Percentiles rank a stretch among this genome's conserved stretches.
phyloP scores from a whole-genome alignment of 176 grass and related monocot species.

The Stipa capillata region DNA sequence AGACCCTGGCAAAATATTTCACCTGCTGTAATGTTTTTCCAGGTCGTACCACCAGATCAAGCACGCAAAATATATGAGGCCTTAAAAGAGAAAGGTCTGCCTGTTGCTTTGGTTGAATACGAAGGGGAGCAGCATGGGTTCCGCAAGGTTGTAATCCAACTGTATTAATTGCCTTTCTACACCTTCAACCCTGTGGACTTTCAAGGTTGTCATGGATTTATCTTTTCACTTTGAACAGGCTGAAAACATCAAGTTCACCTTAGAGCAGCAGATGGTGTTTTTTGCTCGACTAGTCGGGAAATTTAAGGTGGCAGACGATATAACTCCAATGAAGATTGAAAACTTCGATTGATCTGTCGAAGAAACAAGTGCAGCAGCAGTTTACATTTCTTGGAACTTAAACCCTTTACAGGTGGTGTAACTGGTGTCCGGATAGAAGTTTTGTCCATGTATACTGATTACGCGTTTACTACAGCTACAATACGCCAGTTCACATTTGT shows the following conservation, averaged over 20 bases:
- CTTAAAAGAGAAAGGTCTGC: constrained; percentile 74
- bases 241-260: constrained; percentile 87
- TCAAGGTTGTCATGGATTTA: background rate
- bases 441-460: background rate
- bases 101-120: constrained; percentile 94
- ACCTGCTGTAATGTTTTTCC: background rate
- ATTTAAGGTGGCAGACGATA: constrained; percentile 73
- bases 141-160: constrained; percentile 48
- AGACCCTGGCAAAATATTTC: background rate
- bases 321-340: constrained; percentile 79
- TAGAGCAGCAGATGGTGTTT: constrained; percentile 93
- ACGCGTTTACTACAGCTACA: background rate
- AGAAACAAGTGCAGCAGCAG: background rate
- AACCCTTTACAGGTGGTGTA: background rate
- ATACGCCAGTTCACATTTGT: background rate
- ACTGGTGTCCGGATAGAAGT: background rate
- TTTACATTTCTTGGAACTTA: background rate
- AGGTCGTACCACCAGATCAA: constrained; percentile 83
- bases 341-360: constrained; percentile 56
- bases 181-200: background rate
- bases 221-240: constrained; percentile 40
- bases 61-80: constrained; percentile 77
- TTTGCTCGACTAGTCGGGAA: constrained; percentile 70
- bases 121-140: constrained; percentile 94
- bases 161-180: background rate